Evolutionary conservation across 257 asterid species (phyloP), one percentile per base, ranked within the genome.

Genomic region (Marsdenia floribunda): DNA sequence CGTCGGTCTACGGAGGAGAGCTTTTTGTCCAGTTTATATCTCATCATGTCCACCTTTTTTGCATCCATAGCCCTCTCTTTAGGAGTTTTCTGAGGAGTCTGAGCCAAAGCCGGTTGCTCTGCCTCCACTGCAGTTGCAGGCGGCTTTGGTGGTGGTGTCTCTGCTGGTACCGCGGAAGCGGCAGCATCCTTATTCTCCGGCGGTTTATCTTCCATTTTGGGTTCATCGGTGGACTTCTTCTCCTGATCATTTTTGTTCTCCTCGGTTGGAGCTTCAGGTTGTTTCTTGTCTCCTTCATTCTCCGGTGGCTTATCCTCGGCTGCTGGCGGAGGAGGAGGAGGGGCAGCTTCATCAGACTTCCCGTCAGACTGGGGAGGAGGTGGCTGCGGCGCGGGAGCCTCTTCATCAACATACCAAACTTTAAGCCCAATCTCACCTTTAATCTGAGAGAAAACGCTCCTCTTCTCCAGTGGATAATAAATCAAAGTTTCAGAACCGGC

Each of bases 371-470:
- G 16, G 1, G 79, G 69, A 10, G 68, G 53, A 0, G 68, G 66
- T 3, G 70, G 77, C 1, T 78, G 67, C 0, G 81, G 71, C 57
- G 88, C 80, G 0, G 87, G 86, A 13, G 83, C 70, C 26, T 78
- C 90, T 44, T 90, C 96, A 10, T 91, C 97, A 1, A 83, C 80
- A 38, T 83, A 91, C 78, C 86, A 90, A 58, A 88, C 76, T 74
- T 90, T 93, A 65, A 93, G 77, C 22, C 97, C 96, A 13, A 93
- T 85, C 83, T 93, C 98, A 0, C 98, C 98, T 75, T 91, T 93
- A 78, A 93, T 89, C 86, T 91, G 97, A 5, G 96, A 91, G 72
- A 93, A 93, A 37, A 93, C 97, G 55, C 98, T 93, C 13, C 98
- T 80, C 68, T 93, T 93, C 86, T 91, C 98, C 85, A 93, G 80